phyloP scores from a whole-genome alignment of 306 rosid genomes.

The Aeschynomene evenia region DNA sequence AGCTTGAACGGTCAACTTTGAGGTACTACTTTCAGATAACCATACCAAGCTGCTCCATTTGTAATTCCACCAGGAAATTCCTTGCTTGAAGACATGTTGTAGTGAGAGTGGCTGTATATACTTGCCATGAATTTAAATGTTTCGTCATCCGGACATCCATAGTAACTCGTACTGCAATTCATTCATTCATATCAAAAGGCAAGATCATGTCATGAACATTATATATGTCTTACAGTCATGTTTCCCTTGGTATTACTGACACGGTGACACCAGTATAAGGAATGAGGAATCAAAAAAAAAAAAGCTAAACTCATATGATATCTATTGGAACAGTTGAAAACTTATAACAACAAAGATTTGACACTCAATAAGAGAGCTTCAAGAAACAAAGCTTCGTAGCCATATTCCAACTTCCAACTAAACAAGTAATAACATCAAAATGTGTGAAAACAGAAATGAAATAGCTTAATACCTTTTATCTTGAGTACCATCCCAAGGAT shows the following conservation, averaged over 20 bases:
- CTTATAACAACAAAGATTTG: neutral
- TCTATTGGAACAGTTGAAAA: neutral
- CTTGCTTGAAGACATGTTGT: constrained; percentile 83
- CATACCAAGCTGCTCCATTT: constrained; percentile 92
- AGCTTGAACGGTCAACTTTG: constrained; percentile 14
- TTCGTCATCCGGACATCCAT: constrained; percentile 89
- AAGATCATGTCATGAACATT: constrained; percentile 13
- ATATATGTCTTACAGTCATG: neutral
- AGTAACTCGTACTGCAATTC: constrained; percentile 63
- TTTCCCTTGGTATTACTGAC: neutral
- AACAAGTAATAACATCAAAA: neutral
- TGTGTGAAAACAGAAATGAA: neutral
- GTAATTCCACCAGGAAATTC: constrained; percentile 83
- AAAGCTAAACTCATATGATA: neutral
- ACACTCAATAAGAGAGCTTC: neutral
- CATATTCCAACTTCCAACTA: neutral
- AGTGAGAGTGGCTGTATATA: constrained; percentile 80
- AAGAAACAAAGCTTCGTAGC: neutral
- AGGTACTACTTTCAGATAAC: constrained; percentile 30
- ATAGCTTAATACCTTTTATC: constrained; percentile 62
- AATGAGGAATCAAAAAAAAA: neutral
- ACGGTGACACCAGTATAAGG: neutral
- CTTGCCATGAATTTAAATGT: constrained; percentile 82
- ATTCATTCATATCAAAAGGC: constrained; percentile 36
- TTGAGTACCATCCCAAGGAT: constrained; percentile 91